Percentiles rank a stretch among this genome's conserved stretches.
Evolutionary conservation across 1,284 basidiomycete species (phyloP).

Genomic region (Rhodotorula mucilaginosa): DNA sequence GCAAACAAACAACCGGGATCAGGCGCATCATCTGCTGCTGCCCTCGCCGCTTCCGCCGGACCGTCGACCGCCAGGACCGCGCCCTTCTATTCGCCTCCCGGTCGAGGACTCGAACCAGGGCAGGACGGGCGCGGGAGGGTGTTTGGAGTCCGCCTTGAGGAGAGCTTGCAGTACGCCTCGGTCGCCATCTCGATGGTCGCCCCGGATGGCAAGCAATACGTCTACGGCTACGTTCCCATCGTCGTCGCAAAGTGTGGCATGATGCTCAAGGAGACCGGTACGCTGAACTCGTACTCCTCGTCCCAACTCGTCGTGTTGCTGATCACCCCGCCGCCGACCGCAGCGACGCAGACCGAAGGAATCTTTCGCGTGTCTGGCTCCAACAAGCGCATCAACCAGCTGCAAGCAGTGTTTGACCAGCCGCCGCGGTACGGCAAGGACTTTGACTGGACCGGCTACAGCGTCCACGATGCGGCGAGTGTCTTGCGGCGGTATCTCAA

Average conservation of each 20-base stretch:
- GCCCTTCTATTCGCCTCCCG: conserved; percentile 17
- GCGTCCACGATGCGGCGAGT: conserved; percentile 92
- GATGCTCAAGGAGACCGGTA: conserved; percentile 85
- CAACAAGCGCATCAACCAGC: conserved; percentile 89
- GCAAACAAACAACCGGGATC: conserved; percentile 1
- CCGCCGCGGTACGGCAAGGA: conserved; percentile 85
- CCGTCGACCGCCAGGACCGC: neutral
- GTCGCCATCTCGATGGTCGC: conserved; percentile 94
- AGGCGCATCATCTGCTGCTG: neutral
- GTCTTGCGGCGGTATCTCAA: conserved; percentile 94
- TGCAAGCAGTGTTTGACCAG: conserved; percentile 84
- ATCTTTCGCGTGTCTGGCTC: conserved; percentile 93
- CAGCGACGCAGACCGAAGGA: conserved; percentile 90
- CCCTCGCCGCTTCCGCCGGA: neutral
- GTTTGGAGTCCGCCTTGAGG: conserved; percentile 79
- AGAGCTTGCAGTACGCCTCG: conserved; percentile 79
- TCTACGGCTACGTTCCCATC: conserved; percentile 78
- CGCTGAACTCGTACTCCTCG: conserved; percentile 21
- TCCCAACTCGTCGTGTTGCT: neutral
- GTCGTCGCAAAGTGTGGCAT: conserved; percentile 95
- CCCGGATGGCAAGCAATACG: conserved; percentile 51
- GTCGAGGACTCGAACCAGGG: conserved; percentile 22
- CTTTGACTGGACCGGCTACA: conserved; percentile 87
- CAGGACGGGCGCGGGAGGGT: conserved; percentile 52
- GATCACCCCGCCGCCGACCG: neutral